These are phyloP conservation scores for Chalciporus sphaerocephalus DNA, from an alignment of 768 basidiomycete genomes.

Conservation along the genomic window DNA sequence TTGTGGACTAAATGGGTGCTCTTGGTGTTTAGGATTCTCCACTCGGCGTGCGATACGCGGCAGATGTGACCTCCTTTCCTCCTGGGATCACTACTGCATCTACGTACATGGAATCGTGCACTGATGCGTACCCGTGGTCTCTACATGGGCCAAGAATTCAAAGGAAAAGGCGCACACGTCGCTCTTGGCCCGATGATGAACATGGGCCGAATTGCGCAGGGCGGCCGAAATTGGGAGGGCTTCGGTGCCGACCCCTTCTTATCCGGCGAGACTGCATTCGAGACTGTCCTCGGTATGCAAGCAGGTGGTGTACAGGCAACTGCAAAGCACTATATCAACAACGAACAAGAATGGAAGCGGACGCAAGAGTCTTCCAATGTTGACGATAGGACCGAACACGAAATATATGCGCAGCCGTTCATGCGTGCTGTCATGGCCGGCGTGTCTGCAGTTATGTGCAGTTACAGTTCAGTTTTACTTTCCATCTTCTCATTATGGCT, in stretches of 20 bases:
- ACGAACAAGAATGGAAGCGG: conserved; percentile 40
- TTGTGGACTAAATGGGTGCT: background rate
- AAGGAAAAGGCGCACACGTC: conserved; percentile 78
- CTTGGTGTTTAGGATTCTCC: conserved; percentile 52
- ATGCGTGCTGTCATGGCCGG: conserved; percentile 59
- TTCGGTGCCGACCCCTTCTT: conserved; percentile 90
- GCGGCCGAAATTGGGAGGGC: conserved; percentile 94
- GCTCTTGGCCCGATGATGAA: conserved; percentile 85
- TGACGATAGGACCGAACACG: conserved; percentile 46
- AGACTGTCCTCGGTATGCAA: conserved; percentile 83
- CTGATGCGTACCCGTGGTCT: conserved; percentile 73
- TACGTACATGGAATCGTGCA: conserved; percentile 72
- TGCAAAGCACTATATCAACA: conserved; percentile 79
- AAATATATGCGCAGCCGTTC: conserved; percentile 54
- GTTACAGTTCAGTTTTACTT: conserved; percentile 42
- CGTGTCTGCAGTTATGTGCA: conserved; percentile 65
- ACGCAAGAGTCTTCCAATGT: conserved; percentile 33
- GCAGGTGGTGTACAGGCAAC: conserved; percentile 76
- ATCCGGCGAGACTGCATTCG: conserved; percentile 66
- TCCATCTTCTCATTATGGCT: background rate
- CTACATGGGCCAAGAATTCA: conserved; percentile 79
- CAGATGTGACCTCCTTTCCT: conserved; percentile 76
- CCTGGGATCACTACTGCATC: conserved; percentile 77
- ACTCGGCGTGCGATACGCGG: conserved; percentile 73
- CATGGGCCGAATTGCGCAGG: conserved; percentile 72